Percentiles rank a stretch among this genome's conserved stretches.
These are phyloP conservation scores for Xanthoparmelia taractica DNA, from an alignment of 495 filamentous ascomycete genomes.

Conservation along the genomic window DNA sequence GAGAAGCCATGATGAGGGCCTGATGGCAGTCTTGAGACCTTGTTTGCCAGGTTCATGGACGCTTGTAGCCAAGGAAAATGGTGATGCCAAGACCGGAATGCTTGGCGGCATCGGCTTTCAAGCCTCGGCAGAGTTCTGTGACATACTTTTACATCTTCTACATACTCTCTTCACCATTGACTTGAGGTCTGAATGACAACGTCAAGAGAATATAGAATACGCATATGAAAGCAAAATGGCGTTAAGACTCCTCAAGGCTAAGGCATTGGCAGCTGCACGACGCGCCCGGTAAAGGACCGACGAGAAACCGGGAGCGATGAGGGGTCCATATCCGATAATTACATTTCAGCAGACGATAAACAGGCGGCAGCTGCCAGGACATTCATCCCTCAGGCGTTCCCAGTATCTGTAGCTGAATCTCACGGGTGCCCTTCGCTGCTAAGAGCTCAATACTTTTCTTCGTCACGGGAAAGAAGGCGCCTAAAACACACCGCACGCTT, in stretches of 20 bases:
- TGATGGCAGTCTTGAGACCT: neutral
- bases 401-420: neutral
- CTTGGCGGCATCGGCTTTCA: neutral
- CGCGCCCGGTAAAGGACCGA: neutral
- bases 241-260: neutral
- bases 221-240: neutral
- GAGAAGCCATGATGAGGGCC: neutral
- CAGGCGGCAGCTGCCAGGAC: neutral
- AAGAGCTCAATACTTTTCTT: neutral
- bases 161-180: neutral
- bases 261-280: neutral
- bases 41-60: neutral
- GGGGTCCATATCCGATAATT: neutral
- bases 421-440: neutral
- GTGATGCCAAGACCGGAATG: neutral
- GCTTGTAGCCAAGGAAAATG: neutral
- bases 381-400: neutral
- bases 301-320: neutral
- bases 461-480: neutral
- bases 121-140: neutral
- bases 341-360: neutral
- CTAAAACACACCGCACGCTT: neutral
- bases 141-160: neutral
- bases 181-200: neutral
- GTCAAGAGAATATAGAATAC: neutral